Base-by-base conservation (phyloP, 495 filamentous ascomycete genomes). In the Aspergillus sclerotioniger region DNA sequence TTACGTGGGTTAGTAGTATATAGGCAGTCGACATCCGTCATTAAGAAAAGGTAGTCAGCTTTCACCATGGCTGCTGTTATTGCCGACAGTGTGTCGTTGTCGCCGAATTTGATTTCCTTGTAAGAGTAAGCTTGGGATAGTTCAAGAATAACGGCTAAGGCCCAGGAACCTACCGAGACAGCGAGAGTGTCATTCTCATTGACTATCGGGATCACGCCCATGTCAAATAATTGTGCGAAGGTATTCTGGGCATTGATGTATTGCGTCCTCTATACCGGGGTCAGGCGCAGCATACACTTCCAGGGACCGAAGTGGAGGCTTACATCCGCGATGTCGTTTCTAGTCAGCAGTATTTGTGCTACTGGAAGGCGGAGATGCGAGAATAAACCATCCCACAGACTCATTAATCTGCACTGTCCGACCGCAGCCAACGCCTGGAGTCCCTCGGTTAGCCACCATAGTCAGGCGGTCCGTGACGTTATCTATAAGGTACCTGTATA, bases 101-200 rank as follows among this genome's bases (percentile, higher is more conserved):
- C 94, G 59, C 94, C 94, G 66, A 98, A 98, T 82, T 98, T 98
- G 70, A 98, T 98, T 84, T 98, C 94, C 80, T 86, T 53, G 3
- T 8, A 0, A 43, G 28, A 6, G 1, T 33, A 44, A 16, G 25
- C 7, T 49, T 60, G 37, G 58, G 46, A 25, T 49, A 8, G 17
- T 10, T 7, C 8, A 8, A 53, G 2, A 21, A 57, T 8, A 45
- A 25, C 5, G 17, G n/a, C 16, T 25, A 17, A 25, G 16, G 47
- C 10, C 19, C n/a, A 28, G 37, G 21, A 33, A 54, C 76, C 19
- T 77, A 86, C 83, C 46, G 93, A 87, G 66, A 98, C 94, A 43
- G 92, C 90, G 45, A 98, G 74, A 6, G 95, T 98, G 71, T 98
- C 94, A 71, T 98, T 98, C 72, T 98, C 94, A 64, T 98, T 98